Base-by-base conservation (phyloP, 495 filamentous ascomycete genomes). In the Immersiella caudata region DNA sequence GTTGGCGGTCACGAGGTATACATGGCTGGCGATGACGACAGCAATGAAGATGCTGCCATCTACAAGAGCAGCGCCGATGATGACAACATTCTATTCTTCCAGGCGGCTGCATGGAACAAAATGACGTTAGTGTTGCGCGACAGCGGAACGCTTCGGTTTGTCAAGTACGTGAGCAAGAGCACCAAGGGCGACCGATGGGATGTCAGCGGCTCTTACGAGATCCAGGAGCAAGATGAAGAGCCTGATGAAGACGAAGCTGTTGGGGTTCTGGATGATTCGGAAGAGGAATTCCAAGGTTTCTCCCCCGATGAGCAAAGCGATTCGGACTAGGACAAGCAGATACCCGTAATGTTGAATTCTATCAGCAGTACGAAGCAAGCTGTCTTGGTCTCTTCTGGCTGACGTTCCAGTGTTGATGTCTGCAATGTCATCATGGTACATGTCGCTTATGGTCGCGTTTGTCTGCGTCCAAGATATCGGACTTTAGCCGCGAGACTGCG, bases 141-240 rank as follows among this genome's bases (percentile, higher is more conserved):
- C 74, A 86, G 85, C 60, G 93, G 92, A 8, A 89, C 91, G 8
- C 83, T 99, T 73, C 87, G 90, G 79, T 98, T 98, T 75, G 93
- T 97, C 73, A 99, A 98, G 83, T 99, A 97, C 77, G 91, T 98
- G 46, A 94, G 91, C 81, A 82, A 80, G 18, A 84, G 79, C 35
- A 94, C 95, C 4, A 86, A 86, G 73, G 94, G 95, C 18, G 96
- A 97, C 79, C 84, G 95, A 46, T 99, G 94, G 94, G 95, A 99
- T 82, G 79, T 97, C 29, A 86, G 84, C 46, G 96, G 88, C 1
- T 88, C 80, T 20, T 90, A 84, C 75, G 85, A 84, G 64, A 87
- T 91, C 26, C 79, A 79, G n/a, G 79, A 78, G 16, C 81, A 81
- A 16, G 80, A 76, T 16, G 77, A 70, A 4, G 81, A 74, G 22